Evolutionary conservation across 352 stramenopile species (phyloP), one percentile per base, ranked within the genome.

Genomic region (Phytophthora rubi): DNA sequence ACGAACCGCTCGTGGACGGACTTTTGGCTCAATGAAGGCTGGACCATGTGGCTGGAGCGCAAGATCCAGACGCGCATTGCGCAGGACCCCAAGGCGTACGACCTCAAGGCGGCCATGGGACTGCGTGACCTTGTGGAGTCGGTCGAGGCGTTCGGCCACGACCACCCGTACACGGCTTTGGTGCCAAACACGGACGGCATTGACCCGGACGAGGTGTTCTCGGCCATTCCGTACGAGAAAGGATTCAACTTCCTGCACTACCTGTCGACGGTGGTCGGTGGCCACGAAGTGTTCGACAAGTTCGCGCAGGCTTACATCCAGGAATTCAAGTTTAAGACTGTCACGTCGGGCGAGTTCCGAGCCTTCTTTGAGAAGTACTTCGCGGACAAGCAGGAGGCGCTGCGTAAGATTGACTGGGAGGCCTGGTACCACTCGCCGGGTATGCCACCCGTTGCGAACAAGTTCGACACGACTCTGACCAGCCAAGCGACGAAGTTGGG

Each of bases 1-100:
- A 99, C 97, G 8, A 99, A 99, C 85, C 81, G 81, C 59, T 98
- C 91, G 55, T 99, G 91, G 89, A 89, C 89, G 18, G 90, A 99
- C 75, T 99, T 99, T 75, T 99, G 97, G 97, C 79, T 99, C n/a
- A 99, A 99, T 72, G 98, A 99, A 68, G 97, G 97, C 12, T 99
- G 95, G 95, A 99, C 98, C 1, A 91, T 97, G 62, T 99, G 97
- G 88, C 86, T 99, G n/a, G 91, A 99, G 80, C 86, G 97, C 37
- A 98, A 99, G 71, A 99, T 99, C 62, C 97, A 98, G 82, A 84
- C 82, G 3, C 75, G 70, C 4, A 89, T 88, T 54, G 60, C 79
- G 16, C 63, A 77, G 45, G 79, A 87, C 35, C 77, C 78, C 9
- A 71, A 75, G 32, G 66, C 71, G 0, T 87, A 85, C 70, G 83